Percentiles rank a stretch among this genome's conserved stretches.
Evolutionary conservation across 805 yeast genomes (phyloP).

Genomic region (Ogataea naganishii): DNA sequence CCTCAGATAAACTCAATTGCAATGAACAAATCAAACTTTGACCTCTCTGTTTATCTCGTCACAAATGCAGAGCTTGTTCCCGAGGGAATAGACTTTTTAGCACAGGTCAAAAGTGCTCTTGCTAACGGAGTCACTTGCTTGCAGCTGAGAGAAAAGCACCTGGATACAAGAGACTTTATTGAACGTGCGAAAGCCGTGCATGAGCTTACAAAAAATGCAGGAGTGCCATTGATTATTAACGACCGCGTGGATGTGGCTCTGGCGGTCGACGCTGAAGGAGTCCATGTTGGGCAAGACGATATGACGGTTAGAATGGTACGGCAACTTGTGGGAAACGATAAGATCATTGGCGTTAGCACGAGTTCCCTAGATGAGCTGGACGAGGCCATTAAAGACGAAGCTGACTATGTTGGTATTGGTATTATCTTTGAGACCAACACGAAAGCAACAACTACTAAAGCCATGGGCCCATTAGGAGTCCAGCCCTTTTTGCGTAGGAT

Average conservation of each 20-base stretch:
- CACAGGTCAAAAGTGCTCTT: slow-evolving; percentile 58
- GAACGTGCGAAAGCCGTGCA: slow-evolving; percentile 53
- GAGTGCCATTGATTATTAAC: slow-evolving; percentile 74
- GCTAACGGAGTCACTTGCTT: slow-evolving; percentile 71
- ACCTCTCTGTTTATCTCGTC: slow-evolving; percentile 65
- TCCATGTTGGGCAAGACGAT: slow-evolving; percentile 90
- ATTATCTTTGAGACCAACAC: slow-evolving; percentile 70
- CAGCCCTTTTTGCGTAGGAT: slow-evolving; percentile 43
- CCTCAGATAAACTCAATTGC: too few species aligned
- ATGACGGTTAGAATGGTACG: slow-evolving; percentile 59
- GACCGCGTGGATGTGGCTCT: slow-evolving; percentile 85
- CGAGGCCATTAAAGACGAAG: slow-evolving; percentile 36
- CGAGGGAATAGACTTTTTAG: slow-evolving; percentile 38
- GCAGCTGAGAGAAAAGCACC: slow-evolving; percentile 73
- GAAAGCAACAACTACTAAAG: slow-evolving; percentile 44
- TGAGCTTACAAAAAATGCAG: slow-evolving; percentile 44
- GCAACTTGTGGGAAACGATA: slow-evolving; percentile 57
- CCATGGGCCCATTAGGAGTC: slow-evolving; percentile 67
- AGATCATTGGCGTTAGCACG: slow-evolving; percentile 75
- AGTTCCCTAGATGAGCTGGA: slow-evolving; percentile 47
- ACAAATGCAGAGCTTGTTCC: slow-evolving; percentile 78
- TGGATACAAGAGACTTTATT: slow-evolving; percentile 62
- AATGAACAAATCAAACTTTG: too few species aligned
- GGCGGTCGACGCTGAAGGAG: slow-evolving; percentile 85
- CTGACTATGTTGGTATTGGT: slow-evolving; percentile 82